Percentiles rank a stretch among this genome's conserved stretches.
Conservation (phyloP, 805 yeast species). For the Diddensiella santjacobensis region DNA sequence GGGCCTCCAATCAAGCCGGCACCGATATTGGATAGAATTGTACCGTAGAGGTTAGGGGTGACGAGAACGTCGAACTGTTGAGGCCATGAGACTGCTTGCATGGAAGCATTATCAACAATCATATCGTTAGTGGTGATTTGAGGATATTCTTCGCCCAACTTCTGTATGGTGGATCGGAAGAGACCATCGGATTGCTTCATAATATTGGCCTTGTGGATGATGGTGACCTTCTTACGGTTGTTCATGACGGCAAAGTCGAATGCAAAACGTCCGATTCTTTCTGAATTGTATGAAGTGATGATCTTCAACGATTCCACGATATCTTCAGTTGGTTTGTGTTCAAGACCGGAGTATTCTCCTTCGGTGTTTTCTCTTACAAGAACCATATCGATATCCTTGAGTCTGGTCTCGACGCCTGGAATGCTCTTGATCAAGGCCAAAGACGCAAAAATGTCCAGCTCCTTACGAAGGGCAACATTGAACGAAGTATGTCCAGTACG, state of each 20-base stretch:
- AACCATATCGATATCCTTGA: constrained; percentile 85
- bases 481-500: constrained; percentile 77
- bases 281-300: constrained; percentile 90
- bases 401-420: constrained; percentile 89
- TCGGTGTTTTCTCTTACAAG: constrained; percentile 98
- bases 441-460: constrained; percentile 92
- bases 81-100: constrained; percentile 98
- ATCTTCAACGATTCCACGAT: constrained; percentile 96
- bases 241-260: constrained; percentile 92
- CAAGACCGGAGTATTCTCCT: constrained; percentile 98
- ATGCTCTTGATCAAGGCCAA: constrained; percentile 90
- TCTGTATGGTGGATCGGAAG: constrained; percentile 89
- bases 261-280: constrained; percentile 96
- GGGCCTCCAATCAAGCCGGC: constrained; percentile 98
- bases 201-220: constrained; percentile 98
- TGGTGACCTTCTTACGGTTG: constrained; percentile 88
- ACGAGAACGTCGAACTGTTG: constrained; percentile 98
- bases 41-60: constrained; percentile 97
- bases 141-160: constrained; percentile 80
- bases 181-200: constrained; percentile 98
- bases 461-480: constrained; percentile 95
- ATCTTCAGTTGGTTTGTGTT: constrained; percentile 96
- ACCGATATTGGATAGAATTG: constrained; percentile 95
- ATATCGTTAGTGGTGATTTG: constrained; percentile 80
- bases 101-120: constrained; percentile 97